Base-by-base conservation (phyloP, 2,329 filamentous ascomycete genomes). In the Aureobasidium sp. region DNA sequence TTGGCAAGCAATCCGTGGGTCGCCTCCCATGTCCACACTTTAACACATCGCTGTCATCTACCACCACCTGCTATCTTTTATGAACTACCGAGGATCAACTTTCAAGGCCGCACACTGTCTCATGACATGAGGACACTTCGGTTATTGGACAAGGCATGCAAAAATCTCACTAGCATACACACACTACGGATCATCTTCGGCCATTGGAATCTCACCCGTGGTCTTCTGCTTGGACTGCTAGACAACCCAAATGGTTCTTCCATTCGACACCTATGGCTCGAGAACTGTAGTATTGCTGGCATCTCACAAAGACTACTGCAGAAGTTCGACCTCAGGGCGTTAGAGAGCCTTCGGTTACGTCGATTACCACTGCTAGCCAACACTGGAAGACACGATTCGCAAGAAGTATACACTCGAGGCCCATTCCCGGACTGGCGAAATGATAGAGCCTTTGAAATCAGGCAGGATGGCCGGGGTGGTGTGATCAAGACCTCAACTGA, bases 31-130 rank as follows among this genome's bases (percentile, higher is more conserved):
- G 77, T 80, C 11, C 74, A 76, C 11, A 69, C 68, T 5, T 65
- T 80, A 7, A 77, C 73, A 12, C 77, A 79, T 66, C 74, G 75
- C 27, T 80, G 78, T 66, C 77, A 79, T 63, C 67, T 79, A 0
- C 75, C 77, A 0, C 71, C 74, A 2, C 78, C 78, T 0, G 73
- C 73, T 33, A 76, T 78, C 50, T 79, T 78, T 67, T 66, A 68
- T 27, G 76, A 78, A 59, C 69, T 79, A 1, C 76, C 76, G 7
- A 65, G 67, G 33, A 72, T 73, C 58, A 68, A 71, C 42, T 79
- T 79, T 67, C 67, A 74, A 27, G 68, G 69, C 24, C 69, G 70
- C 19, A 75, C 70, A 1, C 68, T 79, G 5, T 78, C 76, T 5
- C 67, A 68, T 24, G 77, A 79, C 63, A 63, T 64, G 2, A 69